Conservation (phyloP, 441 rosid species). For the Erodium moschatum region DNA sequence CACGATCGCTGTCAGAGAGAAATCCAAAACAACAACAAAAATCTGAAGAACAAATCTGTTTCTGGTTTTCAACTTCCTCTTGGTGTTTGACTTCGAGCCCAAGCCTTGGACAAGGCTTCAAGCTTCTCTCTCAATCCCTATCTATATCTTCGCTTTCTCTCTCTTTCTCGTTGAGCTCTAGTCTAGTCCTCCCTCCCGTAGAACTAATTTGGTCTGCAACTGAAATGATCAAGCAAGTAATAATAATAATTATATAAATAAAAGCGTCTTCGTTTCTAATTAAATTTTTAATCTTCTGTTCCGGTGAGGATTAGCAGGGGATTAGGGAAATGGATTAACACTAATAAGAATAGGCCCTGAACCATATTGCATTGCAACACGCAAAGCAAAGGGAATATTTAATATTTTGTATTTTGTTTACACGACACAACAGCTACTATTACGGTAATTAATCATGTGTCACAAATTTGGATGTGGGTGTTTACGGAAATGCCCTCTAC, state of each 20-base stretch:
- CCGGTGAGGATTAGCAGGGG: too few relatives aligned
- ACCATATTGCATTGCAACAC: too few relatives aligned
- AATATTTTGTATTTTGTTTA: background rate
- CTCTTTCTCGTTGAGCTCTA: background rate
- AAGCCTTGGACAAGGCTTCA: background rate
- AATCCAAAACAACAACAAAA: background rate
- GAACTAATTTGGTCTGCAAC: too few relatives aligned
- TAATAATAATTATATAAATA: too few relatives aligned
- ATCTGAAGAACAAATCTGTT: slow-evolving; percentile 1
- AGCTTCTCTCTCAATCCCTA: background rate
- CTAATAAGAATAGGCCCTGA: too few relatives aligned
- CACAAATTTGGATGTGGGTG: too few relatives aligned
- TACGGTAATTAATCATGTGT: background rate
- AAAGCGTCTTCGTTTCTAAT: too few relatives aligned
- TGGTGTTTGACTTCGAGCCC: background rate
- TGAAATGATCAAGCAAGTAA: background rate
- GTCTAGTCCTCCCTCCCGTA: background rate
- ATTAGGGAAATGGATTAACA: too few relatives aligned
- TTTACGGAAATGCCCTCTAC: background rate
- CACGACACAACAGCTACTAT: background rate
- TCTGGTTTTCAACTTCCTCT: background rate
- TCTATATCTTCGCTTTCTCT: background rate
- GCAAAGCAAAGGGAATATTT: too few relatives aligned
- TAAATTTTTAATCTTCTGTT: too few relatives aligned
- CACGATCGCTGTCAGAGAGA: slow-evolving; percentile 24